These are phyloP conservation scores for Exophiala spinifera DNA, from an alignment of 2,329 filamentous ascomycete species.

Conservation along the genomic window DNA sequence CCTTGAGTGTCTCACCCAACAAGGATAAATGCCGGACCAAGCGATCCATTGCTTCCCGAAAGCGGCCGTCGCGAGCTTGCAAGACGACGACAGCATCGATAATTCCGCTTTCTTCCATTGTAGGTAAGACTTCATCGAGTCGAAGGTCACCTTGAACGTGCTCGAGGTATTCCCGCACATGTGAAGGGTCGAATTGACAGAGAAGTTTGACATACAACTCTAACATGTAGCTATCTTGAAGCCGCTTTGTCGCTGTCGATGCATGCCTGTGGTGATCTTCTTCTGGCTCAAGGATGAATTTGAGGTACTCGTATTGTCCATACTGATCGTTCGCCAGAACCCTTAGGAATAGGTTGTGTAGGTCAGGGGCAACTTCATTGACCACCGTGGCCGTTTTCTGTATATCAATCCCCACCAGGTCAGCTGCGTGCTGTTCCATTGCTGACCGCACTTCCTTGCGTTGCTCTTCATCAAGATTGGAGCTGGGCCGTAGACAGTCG, in stretches of 20 bases:
- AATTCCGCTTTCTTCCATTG: conserved; percentile 83
- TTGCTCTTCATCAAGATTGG: conserved; percentile 68
- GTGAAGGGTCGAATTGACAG: conserved; percentile 77
- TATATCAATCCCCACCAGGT: conserved; percentile 67
- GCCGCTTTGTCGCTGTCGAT: conserved; percentile 3
- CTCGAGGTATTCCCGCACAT: conserved; percentile 82
- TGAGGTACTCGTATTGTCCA: conserved; percentile 72
- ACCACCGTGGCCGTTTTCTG: conserved; percentile 64
- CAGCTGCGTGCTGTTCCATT: conserved; percentile 62
- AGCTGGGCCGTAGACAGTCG: conserved; percentile 66
- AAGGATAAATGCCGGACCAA: conserved; percentile 77
- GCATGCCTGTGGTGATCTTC: conserved; percentile 26
- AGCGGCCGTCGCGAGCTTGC: conserved; percentile 82
- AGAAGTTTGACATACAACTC: conserved; percentile 88
- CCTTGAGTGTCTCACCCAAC: conserved; percentile 67
- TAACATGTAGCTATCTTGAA: conserved; percentile 57
- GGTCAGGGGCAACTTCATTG: conserved; percentile 57
- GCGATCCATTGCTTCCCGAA: conserved; percentile 77
- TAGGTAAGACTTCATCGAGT: conserved; percentile 75
- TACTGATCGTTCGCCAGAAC: conserved; percentile 60
- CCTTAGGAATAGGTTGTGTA: conserved; percentile 65
- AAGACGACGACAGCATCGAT: conserved; percentile 90
- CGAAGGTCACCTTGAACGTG: conserved; percentile 71
- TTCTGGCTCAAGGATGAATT: conserved; percentile 64
- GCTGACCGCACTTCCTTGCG: conserved; percentile 71